phyloP scores from a whole-genome alignment of 768 basidiomycete genomes.

The Suillus alpinus region DNA sequence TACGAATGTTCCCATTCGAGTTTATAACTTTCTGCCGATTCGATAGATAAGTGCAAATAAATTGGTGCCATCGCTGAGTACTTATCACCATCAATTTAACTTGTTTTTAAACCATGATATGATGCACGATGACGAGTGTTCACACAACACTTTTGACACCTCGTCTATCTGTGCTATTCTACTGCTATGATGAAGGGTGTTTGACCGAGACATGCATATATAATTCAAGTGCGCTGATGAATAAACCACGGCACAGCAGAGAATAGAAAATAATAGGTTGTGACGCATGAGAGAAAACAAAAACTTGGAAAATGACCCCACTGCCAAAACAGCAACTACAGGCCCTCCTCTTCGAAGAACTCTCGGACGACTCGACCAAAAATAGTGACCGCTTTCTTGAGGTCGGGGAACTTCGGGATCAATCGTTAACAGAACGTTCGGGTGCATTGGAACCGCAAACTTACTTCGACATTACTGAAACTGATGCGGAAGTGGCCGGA shows the following conservation, averaged over 20 bases:
- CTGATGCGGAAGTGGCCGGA: conserved; percentile 56
- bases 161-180: no score
- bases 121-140: no score
- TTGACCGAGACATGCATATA: no score
- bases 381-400: conserved; percentile 48
- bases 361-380: conserved; percentile 42
- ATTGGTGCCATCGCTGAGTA: no score
- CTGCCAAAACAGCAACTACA: background rate
- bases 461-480: conserved; percentile 53
- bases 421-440: background rate
- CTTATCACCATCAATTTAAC: no score
- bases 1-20: no score
- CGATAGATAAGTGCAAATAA: no score
- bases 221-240: background rate
- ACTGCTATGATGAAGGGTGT: no score
- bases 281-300: background rate
- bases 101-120: no score
- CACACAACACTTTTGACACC: no score
- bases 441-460: conserved; percentile 11
- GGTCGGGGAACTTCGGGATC: conserved; percentile 22
- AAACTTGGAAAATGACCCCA: no score
- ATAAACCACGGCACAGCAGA: background rate
- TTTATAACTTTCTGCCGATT: no score
- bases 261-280: background rate
- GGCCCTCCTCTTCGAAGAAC: conserved; percentile 33